Conservation (phyloP, 2,329 filamentous ascomycete genomes). For the Nothophoma quercina region DNA sequence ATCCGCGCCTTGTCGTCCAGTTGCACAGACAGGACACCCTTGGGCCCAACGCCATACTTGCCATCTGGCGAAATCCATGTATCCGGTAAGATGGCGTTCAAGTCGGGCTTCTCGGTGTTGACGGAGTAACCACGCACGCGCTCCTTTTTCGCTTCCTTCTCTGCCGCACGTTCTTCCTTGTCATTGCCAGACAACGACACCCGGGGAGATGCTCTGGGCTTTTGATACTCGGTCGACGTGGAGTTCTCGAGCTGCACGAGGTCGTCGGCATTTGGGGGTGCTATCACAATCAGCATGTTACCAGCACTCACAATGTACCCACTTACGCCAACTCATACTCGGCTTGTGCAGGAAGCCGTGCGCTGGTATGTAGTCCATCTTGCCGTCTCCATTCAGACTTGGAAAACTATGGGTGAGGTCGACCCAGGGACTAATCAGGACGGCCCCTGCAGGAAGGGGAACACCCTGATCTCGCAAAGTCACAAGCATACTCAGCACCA, state of each 20-base stretch:
- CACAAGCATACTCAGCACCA: slow-evolving; percentile 82
- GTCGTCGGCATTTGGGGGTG: slow-evolving; percentile 84
- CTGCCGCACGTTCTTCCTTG: slow-evolving; percentile 39
- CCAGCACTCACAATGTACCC: neutral
- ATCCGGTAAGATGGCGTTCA: slow-evolving; percentile 18
- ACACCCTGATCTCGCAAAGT: slow-evolving; percentile 82
- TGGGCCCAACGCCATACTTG: slow-evolving; percentile 48
- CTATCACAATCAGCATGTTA: slow-evolving; percentile 15
- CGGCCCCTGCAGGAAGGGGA: slow-evolving; percentile 85
- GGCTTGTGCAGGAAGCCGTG: slow-evolving; percentile 91
- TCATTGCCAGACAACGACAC: slow-evolving; percentile 17
- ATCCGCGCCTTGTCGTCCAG: slow-evolving; percentile 66
- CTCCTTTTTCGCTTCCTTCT: slow-evolving; percentile 46
- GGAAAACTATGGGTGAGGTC: slow-evolving; percentile 96
- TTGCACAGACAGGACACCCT: slow-evolving; percentile 64
- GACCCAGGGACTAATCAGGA: slow-evolving; percentile 94
- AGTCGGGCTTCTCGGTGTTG: slow-evolving; percentile 28
- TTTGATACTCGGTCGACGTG: slow-evolving; percentile 11
- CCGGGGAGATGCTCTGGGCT: slow-evolving; percentile 15
- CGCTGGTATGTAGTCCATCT: slow-evolving; percentile 85
- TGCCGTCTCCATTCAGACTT: slow-evolving; percentile 76
- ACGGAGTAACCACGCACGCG: slow-evolving; percentile 48
- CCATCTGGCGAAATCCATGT: slow-evolving; percentile 41
- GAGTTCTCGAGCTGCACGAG: slow-evolving; percentile 57
- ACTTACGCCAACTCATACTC: slow-evolving; percentile 78